A percentile compares a stretch with the other conserved stretches of the same genome.
Evolutionary conservation across 2,329 filamentous ascomycete species (phyloP).

Genomic region (Podosphaera aphanis): DNA sequence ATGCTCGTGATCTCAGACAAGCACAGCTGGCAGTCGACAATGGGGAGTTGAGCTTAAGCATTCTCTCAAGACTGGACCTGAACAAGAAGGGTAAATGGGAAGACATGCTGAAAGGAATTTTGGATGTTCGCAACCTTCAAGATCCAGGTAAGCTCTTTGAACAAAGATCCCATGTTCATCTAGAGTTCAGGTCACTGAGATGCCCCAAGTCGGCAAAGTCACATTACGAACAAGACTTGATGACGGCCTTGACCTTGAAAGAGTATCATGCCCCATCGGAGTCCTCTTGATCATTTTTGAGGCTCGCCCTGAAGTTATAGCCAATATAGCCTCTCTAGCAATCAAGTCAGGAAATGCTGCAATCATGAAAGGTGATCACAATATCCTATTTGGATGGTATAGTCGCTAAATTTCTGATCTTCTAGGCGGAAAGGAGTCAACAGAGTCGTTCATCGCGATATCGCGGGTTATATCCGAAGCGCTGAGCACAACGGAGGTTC

Average conservation of each 20-base stretch:
- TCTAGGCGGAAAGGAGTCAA: conserved; percentile 79
- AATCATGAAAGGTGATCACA: conserved; percentile 54
- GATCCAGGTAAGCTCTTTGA: conserved; percentile 44
- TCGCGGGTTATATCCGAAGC: conserved; percentile 63
- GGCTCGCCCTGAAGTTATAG: conserved; percentile 89
- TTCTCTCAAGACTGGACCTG: conserved; percentile 74
- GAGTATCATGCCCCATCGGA: conserved; percentile 82
- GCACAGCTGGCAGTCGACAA: conserved; percentile 51
- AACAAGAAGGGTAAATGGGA: conserved; percentile 78
- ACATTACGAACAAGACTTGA: conserved; percentile 70
- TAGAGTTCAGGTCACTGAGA: not conserved
- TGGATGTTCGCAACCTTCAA: conserved; percentile 61
- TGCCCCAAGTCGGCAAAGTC: conserved; percentile 47
- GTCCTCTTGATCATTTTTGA: conserved; percentile 98
- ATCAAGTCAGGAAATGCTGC: conserved; percentile 95
- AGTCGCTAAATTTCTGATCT: conserved; percentile 1
- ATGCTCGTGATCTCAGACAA: conserved; percentile 55
- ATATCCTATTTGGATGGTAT: not conserved
- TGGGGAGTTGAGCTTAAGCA: conserved; percentile 55
- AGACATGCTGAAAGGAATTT: conserved; percentile 87
- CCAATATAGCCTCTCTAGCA: conserved; percentile 85
- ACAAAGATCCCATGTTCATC: not conserved
- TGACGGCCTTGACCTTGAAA: conserved; percentile 62
- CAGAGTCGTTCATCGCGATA: conserved; percentile 82
- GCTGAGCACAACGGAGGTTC: conserved; percentile 48